A percentile compares a stretch with the other conserved stretches of the same genome.
These are phyloP conservation scores for Pythium coloratum DNA, from an alignment of 352 stramenopile genomes.

Conservation along the genomic window DNA sequence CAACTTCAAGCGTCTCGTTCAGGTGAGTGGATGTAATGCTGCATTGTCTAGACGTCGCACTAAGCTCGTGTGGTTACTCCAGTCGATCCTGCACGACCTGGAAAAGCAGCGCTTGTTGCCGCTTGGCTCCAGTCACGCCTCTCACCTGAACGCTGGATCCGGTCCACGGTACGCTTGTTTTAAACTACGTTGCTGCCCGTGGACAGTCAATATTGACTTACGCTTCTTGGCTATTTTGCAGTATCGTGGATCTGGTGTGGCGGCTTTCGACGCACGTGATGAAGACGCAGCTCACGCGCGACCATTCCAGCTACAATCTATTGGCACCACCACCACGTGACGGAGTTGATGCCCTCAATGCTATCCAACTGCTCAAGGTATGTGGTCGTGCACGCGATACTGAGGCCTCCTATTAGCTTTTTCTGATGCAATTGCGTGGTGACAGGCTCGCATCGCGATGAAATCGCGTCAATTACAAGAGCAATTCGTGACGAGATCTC, in stretches of 20 bases:
- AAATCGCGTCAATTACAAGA: constrained; percentile 44
- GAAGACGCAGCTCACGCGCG: constrained; percentile 28
- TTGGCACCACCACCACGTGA: constrained; percentile 6
- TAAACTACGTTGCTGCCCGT: too few species aligned
- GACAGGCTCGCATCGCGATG: constrained; percentile 42
- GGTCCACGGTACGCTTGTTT: constrained; percentile 35
- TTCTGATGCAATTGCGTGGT: neutral
- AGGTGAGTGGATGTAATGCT: constrained; percentile 27
- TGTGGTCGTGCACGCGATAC: neutral
- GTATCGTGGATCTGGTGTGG: constrained; percentile 57
- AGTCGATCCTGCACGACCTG: constrained; percentile 43
- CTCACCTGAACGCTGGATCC: constrained; percentile 48
- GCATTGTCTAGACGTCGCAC: neutral
- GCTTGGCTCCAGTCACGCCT: constrained; percentile 53
- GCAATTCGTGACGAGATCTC: constrained; percentile 34
- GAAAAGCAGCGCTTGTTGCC: constrained; percentile 45
- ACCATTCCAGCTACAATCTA: constrained; percentile 23
- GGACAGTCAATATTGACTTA: too few species aligned
- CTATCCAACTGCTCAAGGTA: constrained; percentile 30
- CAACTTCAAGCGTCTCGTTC: constrained; percentile 60
- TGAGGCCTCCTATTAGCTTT: neutral
- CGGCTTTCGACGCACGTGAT: constrained; percentile 45
- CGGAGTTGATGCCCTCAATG: constrained; percentile 25
- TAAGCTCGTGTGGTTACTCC: neutral
- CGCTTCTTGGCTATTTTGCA: constrained; percentile 4